phyloP scores from a whole-genome alignment of 306 rosid genomes.

The Quercus berberidifolia region DNA sequence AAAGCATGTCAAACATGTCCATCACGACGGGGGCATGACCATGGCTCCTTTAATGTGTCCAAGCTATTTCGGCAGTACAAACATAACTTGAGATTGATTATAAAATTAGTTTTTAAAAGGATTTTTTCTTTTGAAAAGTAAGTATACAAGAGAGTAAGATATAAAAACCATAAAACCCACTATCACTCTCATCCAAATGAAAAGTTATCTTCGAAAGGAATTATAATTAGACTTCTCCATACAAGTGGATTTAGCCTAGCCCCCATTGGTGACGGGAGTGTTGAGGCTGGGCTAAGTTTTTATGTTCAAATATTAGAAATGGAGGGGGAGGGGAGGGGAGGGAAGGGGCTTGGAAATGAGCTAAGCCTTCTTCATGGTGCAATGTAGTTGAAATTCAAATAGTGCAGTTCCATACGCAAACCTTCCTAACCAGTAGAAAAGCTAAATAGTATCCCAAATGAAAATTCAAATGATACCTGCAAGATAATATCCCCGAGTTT shows the following conservation, averaged over 20 bases:
- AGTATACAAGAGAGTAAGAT: too few species aligned
- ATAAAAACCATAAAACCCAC: too few species aligned
- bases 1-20: neutral
- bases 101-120: neutral
- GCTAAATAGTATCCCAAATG: neutral
- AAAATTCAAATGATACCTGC: constrained; percentile 50
- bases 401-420: neutral
- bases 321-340: neutral
- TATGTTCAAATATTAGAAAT: neutral
- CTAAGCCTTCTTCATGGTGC: neutral
- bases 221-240: neutral
- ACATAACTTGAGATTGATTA: neutral
- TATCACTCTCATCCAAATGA: too few species aligned
- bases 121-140: too few species aligned
- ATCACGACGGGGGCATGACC: neutral
- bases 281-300: neutral
- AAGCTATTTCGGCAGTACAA: neutral
- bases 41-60: neutral
- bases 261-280: neutral
- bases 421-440: neutral
- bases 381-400: neutral
- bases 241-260: neutral
- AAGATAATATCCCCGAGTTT: constrained; percentile 82
- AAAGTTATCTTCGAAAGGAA: neutral
- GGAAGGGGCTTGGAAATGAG: neutral